Evolutionary conservation across 768 basidiomycete genomes (phyloP), one percentile per base, ranked within the genome.

Genomic region (Flagelloscypha sp.): DNA sequence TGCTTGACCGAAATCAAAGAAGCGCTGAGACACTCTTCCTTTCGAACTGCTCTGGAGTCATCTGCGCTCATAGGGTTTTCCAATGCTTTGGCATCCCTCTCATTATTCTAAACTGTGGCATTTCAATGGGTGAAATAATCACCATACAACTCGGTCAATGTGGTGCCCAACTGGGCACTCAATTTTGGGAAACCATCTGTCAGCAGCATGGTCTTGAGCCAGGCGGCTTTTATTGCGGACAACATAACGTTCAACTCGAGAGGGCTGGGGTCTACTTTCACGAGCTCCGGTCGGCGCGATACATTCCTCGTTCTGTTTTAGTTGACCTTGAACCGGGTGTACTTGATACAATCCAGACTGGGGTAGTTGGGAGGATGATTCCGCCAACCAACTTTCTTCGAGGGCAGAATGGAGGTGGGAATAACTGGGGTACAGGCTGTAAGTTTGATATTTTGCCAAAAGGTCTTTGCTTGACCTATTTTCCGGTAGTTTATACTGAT

Each of bases 221-320:
- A 39, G 85, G 93, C 48, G 95, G 95, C 19, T 88, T 89, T 40
- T 77, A 57, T 93, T 98, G 43, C 94, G 89, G 86, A 92, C 93
- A 5, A 86, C 83, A 1, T 90, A 93, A 48, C 86, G 86, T 13
- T 87, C 87, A 6, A 95, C 98, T 61, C 72, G 95, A 48, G 98
- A 98, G 54, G 95, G 98, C 61, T 28, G 64, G 61, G 20, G 94
- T 95, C 17, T 99, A 98, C 63, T 99, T 99, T 65, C 98, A 99
- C 57, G 93, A 98, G 58, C 95, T 95, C n/a, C 95, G 98, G 55
- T 95, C 98, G 52, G 95, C 98, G 56, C 93, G 95, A 50, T 99
- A 98, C 58, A 93, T 99, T 41, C 95, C 95, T 2, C 76, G 95
- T 35, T 89, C 95, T 5, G 93, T 99, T 42, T 71, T 99, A 24